phyloP scores from a whole-genome alignment of 176 grass and related monocot genomes.

The Aegilops sharonensis region DNA sequence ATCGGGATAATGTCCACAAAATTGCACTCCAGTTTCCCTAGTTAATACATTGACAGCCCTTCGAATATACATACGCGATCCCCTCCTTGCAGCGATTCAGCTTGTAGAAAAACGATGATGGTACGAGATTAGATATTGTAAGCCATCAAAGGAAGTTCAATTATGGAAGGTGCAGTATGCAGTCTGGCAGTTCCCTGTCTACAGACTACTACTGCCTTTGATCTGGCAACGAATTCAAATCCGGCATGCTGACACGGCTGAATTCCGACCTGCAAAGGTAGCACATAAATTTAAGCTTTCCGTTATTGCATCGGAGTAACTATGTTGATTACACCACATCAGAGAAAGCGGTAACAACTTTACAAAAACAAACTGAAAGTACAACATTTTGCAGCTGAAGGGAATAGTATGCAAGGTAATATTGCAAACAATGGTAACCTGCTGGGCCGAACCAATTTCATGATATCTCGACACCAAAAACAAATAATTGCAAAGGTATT shows the following conservation, averaged over 20 bases:
- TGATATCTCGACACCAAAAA: background rate
- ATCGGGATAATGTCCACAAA: background rate
- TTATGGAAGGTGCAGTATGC: background rate
- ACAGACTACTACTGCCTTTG: conserved; percentile 36
- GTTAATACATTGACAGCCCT: background rate
- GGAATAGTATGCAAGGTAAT: background rate
- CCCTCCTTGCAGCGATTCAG: background rate
- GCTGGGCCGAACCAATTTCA: background rate
- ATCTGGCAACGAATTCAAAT: conserved; percentile 61
- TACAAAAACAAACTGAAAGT: background rate
- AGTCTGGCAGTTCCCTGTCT: conserved; percentile 9
- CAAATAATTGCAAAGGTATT: background rate
- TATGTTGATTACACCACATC: background rate
- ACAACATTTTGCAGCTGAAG: background rate
- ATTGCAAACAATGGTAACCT: background rate
- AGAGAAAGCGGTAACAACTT: background rate
- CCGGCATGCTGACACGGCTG: conserved; percentile 45
- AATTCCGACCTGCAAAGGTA: conserved; percentile 65
- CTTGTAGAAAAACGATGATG: background rate
- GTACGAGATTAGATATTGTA: background rate
- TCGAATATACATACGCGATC: background rate
- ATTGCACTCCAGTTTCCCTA: background rate
- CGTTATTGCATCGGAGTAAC: background rate
- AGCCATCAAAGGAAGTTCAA: background rate
- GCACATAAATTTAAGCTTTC: background rate